Conservation (phyloP, 768 basidiomycete genomes). For the Tulasnella sp. region DNA sequence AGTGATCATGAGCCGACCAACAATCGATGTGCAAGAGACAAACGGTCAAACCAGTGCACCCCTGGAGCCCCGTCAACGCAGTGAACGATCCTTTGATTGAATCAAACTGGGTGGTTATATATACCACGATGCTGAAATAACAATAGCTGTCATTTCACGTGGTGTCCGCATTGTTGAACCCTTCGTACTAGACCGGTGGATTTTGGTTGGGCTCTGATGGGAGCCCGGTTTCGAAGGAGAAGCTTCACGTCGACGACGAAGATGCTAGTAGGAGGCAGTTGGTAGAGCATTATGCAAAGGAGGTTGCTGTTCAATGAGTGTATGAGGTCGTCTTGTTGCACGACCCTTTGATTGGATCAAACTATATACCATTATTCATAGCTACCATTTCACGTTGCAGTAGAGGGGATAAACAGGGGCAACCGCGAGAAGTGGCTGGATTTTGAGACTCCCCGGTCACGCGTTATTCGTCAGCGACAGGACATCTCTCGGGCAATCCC, state of each 20-base stretch:
- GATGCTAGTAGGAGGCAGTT: not conserved
- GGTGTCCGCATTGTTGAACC: not conserved
- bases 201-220: constrained; percentile 16
- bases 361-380: too few species aligned
- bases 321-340: too few species aligned
- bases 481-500: not conserved
- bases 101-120: too few species aligned
- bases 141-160: too few species aligned
- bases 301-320: not conserved
- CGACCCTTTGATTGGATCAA: too few species aligned
- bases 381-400: constrained; percentile 16
- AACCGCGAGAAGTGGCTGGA: not conserved
- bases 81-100: too few species aligned
- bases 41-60: too few species aligned
- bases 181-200: not conserved
- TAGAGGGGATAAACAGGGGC: constrained; percentile 26
- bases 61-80: too few species aligned
- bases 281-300: not conserved
- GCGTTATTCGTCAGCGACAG: not conserved
- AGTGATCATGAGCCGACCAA: too few species aligned
- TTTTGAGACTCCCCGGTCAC: not conserved
- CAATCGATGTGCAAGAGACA: too few species aligned
- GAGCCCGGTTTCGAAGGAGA: not conserved
- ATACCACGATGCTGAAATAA: too few species aligned
- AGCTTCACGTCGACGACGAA: not conserved